Conservation (phyloP, 352 stramenopile genomes). For the Phytophthora nicotianae region DNA sequence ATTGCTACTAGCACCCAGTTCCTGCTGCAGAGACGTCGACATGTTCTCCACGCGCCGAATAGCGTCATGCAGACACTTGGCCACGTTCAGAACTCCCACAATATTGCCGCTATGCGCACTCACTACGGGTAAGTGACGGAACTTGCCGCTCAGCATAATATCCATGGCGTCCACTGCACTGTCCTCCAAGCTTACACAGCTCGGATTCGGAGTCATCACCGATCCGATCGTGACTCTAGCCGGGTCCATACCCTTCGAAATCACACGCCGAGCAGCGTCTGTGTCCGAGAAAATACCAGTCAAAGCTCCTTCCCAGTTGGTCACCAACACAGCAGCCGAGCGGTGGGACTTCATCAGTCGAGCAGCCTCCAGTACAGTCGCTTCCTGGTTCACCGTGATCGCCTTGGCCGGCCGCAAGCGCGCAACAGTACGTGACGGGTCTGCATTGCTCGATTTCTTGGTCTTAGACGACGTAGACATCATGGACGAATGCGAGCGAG, state of each 20-base stretch:
- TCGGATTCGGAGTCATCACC: constrained; percentile 88
- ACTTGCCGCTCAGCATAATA: constrained; percentile 90
- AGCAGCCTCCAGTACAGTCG: constrained; percentile 88
- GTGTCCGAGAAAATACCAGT: constrained; percentile 96
- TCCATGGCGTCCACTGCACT: constrained; percentile 83
- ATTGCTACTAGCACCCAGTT: constrained; percentile 61
- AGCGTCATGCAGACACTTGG: constrained; percentile 98
- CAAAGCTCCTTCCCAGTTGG: constrained; percentile 85
- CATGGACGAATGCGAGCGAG: constrained; percentile 77
- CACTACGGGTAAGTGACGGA: constrained; percentile 97
- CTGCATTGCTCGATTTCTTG: constrained; percentile 58
- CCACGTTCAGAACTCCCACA: constrained; percentile 96
- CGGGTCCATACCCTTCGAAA: constrained; percentile 77
- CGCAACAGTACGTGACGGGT: constrained; percentile 75
- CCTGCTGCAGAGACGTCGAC: constrained; percentile 80
- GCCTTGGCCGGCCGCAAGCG: constrained; percentile 87
- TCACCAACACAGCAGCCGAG: constrained; percentile 92
- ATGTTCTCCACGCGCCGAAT: constrained; percentile 96
- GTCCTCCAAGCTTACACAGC: constrained; percentile 83
- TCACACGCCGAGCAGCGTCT: constrained; percentile 79
- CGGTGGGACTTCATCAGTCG: constrained; percentile 93
- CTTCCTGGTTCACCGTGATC: constrained; percentile 79
- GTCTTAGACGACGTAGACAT: constrained; percentile 80
- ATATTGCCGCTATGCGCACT: constrained; percentile 82
- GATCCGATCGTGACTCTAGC: constrained; percentile 66